Evolutionary conservation across 352 stramenopile species (phyloP).

Genomic region (Phytopythium ostracodes): DNA sequence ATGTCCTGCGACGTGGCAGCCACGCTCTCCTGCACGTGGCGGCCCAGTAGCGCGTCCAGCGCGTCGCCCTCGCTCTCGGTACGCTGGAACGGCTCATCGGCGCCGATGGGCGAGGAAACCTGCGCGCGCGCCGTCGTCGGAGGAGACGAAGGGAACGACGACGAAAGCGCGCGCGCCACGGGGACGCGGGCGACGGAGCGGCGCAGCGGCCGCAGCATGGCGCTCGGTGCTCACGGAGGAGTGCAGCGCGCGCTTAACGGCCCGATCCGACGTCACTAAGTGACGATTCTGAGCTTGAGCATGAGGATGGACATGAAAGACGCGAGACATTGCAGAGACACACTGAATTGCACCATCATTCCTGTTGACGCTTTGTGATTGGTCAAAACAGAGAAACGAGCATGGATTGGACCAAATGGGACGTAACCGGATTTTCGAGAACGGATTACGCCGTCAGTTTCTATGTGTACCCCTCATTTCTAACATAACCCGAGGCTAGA

Average conservation of each 20-base stretch:
- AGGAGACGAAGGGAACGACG: not conserved
- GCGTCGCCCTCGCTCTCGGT: not conserved
- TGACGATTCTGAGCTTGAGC: not conserved
- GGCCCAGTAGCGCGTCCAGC: conserved; percentile 20
- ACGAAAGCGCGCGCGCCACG: not conserved
- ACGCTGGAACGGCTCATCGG: not conserved
- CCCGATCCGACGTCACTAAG: not conserved
- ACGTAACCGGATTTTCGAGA: too few relatives aligned
- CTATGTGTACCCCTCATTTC: too few relatives aligned
- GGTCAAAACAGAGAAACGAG: not conserved
- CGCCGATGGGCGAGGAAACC: too few relatives aligned
- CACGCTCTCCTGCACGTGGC: conserved; percentile 19
- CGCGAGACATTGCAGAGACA: not conserved
- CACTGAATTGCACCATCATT: not conserved
- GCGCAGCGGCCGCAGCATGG: conserved; percentile 1
- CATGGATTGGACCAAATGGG: not conserved
- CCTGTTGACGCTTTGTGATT: not conserved
- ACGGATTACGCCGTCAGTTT: too few relatives aligned
- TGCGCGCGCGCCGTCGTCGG: too few relatives aligned
- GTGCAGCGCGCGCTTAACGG: not conserved
- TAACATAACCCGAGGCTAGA: not conserved
- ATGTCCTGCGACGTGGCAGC: conserved; percentile 55
- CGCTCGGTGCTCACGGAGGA: too few relatives aligned
- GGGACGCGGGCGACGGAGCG: not conserved
- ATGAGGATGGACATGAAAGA: not conserved